These are phyloP conservation scores for Panaeolus papilionaceus DNA, from an alignment of 768 basidiomycete species.

Conservation along the genomic window DNA sequence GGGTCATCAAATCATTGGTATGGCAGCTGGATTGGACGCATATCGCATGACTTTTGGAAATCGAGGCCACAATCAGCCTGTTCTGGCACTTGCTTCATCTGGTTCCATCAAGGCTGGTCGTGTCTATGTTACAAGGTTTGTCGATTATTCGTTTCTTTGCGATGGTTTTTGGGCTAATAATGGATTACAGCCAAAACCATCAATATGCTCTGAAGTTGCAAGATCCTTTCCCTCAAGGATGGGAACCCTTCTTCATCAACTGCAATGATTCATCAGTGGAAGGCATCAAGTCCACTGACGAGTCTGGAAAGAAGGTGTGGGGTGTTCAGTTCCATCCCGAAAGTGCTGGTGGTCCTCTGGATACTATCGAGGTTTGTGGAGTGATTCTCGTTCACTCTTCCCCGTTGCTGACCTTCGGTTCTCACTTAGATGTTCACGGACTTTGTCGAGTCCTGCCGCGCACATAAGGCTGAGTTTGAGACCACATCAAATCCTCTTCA, in stretches of 20 bases:
- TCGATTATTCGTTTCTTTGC: conserved; percentile 1
- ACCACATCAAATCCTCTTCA: conserved; percentile 21
- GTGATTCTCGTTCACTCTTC: background rate
- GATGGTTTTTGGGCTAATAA: conserved; percentile 15
- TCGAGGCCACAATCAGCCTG: conserved; percentile 98
- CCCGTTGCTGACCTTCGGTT: conserved; percentile 15
- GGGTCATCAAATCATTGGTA: conserved; percentile 98
- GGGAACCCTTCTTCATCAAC: conserved; percentile 99
- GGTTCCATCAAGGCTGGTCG: conserved; percentile 95
- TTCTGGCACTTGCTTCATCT: conserved; percentile 90
- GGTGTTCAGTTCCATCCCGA: conserved; percentile 99
- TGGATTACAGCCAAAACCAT: conserved; percentile 81
- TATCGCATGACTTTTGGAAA: conserved; percentile 99
- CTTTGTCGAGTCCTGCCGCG: conserved; percentile 83
- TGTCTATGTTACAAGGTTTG: conserved; percentile 93
- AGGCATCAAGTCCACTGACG: conserved; percentile 93
- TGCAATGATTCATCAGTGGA: conserved; percentile 99
- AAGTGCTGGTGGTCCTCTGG: conserved; percentile 96
- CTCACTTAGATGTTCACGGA: conserved; percentile 87
- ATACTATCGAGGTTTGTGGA: conserved; percentile 88
- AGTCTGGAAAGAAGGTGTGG: conserved; percentile 92
- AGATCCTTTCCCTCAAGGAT: conserved; percentile 95
- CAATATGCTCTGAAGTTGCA: conserved; percentile 96
- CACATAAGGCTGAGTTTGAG: conserved; percentile 48
- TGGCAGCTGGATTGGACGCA: conserved; percentile 95